Evolutionary conservation across 2,329 filamentous ascomycete species (phyloP), one percentile per base, ranked within the genome.

Genomic region (Arthrobotrys sinensis): DNA sequence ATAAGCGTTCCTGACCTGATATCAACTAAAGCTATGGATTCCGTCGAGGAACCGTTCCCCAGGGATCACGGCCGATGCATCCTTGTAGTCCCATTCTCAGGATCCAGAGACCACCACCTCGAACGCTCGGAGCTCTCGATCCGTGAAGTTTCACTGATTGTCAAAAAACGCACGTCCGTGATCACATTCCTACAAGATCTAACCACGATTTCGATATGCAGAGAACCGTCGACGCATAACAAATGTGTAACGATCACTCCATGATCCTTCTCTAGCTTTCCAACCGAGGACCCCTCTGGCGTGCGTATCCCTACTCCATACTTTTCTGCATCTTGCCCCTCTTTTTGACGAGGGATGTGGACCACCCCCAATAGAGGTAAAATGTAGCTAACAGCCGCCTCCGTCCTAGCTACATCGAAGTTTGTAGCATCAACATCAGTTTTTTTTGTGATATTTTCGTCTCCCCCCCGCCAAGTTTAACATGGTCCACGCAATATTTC

Each of bases 241-340:
- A 45, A 66, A 77, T 66, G 66, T 67, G 73, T 70, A 77, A 77
- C 65, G 50, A 53, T 43, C 50, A 48, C 46, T 68, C 46, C 43
- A 71, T 70, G 73, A 77, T 77, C 73, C 73, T 77, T 71, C 73
- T 67, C 66, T 77, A 77, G 73, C 24, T 43, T 40, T 52, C 48
- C 36, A 24, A 3, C 45, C 46, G 28, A 57, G 32, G 28, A 63
- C 16, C 45, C 70, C 10, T 45, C n/a, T 16, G 65, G 72, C 60
- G 57, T 70, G 72, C 57, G 55, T 69, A 76, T 57, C 45, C 71
- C 64, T 68, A 46, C 46, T 38, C 40, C 43, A 40, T 53, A 43
- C 28, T 48, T 50, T 62, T 57, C 38, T 69, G 65, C 65, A 76
- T 57, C 40, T 63, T 75, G 70, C 60, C 70, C 63, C 52, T 57